phyloP scores from a whole-genome alignment of 495 filamentous ascomycete species.

The Thozetella sp. region DNA sequence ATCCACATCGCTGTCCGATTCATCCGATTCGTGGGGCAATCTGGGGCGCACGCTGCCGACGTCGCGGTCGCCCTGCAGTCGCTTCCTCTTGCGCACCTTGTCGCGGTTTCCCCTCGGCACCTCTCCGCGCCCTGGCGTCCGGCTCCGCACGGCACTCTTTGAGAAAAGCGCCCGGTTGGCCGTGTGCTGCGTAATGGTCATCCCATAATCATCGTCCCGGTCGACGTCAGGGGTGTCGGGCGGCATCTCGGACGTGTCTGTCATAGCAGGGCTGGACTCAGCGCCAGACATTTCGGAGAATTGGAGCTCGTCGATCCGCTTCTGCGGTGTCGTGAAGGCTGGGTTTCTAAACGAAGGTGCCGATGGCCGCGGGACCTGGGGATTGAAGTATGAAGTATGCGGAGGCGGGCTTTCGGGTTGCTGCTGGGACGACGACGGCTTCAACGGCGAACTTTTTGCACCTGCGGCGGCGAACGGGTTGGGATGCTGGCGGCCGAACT shows the following conservation, averaged over 20 bases:
- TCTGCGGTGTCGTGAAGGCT: constrained; percentile 81
- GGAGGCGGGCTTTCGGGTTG: constrained; percentile 35
- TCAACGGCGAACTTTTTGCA: constrained; percentile 20
- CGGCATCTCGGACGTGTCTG: constrained; percentile 64
- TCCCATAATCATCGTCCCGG: constrained; percentile 27
- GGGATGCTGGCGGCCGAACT: constrained; percentile 8
- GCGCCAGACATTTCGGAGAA: constrained; percentile 71
- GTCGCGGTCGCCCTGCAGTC: constrained; percentile 38
- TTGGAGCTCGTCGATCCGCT: constrained; percentile 60
- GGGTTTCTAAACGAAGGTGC: constrained; percentile 63
- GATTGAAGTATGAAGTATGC: constrained; percentile 35
- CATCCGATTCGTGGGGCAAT: constrained; percentile 52
- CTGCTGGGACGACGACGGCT: constrained; percentile 25
- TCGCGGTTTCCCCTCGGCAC: constrained; percentile 31
- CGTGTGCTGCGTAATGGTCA: constrained; percentile 39
- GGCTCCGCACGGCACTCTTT: constrained; percentile 42
- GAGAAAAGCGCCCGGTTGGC: constrained; percentile 34
- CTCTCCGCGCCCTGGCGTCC: constrained; percentile 46
- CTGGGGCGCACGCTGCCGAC: constrained; percentile 41
- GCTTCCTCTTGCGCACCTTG: constrained; percentile 48
- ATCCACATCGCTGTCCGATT: constrained; percentile 51
- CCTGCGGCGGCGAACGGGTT: constrained; percentile 32
- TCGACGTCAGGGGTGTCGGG: constrained; percentile 46
- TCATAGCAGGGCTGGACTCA: constrained; percentile 77
- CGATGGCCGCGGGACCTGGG: constrained; percentile 27